Percentiles rank a stretch among this genome's conserved stretches.
Conservation (phyloP, 257 asterid genomes). For the Solanum clarkiae region DNA sequence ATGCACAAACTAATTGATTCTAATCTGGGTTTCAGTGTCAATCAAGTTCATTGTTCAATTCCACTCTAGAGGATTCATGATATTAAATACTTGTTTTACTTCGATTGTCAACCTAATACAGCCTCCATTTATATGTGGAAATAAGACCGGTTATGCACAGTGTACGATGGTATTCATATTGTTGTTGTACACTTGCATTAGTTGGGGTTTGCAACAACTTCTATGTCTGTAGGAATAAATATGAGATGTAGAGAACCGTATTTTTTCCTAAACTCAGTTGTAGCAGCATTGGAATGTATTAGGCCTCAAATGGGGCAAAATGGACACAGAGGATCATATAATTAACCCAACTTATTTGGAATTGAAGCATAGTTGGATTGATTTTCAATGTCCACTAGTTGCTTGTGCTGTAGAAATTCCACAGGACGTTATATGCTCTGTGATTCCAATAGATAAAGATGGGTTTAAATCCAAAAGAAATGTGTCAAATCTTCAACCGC, state of each 20-base stretch:
- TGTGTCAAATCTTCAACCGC: neutral
- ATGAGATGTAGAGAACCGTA: neutral
- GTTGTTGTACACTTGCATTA: neutral
- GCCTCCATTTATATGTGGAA: neutral
- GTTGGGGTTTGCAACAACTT: neutral
- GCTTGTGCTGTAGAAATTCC: neutral
- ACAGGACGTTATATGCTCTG: neutral
- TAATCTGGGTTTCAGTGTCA: neutral
- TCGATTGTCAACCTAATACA: neutral
- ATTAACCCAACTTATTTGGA: neutral
- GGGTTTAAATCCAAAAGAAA: neutral
- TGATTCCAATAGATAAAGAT: neutral
- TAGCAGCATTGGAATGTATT: neutral
- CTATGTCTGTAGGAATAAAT: neutral
- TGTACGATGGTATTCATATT: neutral
- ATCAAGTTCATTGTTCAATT: neutral
- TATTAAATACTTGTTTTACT: neutral
- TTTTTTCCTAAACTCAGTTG: neutral
- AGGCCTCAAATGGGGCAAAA: neutral
- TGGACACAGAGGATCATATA: neutral
- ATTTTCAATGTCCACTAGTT: neutral
- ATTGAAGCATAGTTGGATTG: neutral
- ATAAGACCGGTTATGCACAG: neutral
- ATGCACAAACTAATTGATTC: neutral
- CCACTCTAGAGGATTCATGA: neutral